Conservation (phyloP, 2,329 filamentous ascomycete genomes). For the Aspergillus neotritici region DNA sequence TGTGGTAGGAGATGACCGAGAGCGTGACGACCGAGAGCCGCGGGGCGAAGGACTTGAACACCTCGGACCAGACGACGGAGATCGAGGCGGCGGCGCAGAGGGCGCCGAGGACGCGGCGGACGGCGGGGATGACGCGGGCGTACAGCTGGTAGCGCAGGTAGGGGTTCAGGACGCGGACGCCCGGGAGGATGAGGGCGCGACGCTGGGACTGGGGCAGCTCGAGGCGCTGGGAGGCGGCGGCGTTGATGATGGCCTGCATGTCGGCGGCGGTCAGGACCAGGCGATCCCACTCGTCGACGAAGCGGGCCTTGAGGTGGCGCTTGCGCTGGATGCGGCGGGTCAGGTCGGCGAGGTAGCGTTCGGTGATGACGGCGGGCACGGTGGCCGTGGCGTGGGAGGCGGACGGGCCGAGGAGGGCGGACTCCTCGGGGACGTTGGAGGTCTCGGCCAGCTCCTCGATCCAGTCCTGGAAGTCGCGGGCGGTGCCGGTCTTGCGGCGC, state of each 20-base stretch:
- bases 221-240: conserved; percentile 71
- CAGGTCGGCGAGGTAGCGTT: conserved; percentile 85
- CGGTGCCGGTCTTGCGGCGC: conserved; percentile 72
- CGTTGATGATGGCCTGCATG: conserved; percentile 77
- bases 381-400: conserved; percentile 24
- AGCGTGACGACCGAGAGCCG: conserved; percentile 65
- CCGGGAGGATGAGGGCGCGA: conserved; percentile 50
- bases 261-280: conserved; percentile 68
- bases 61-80: conserved; percentile 87
- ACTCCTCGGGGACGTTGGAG: conserved; percentile 60
- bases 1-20: conserved; percentile 60
- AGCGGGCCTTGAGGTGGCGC: conserved; percentile 75
- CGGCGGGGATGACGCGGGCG: conserved; percentile 64
- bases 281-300: conserved; percentile 77
- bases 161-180: conserved; percentile 63
- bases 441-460: conserved; percentile 88
- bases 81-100: conserved; percentile 69
- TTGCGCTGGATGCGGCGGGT: conserved; percentile 76
- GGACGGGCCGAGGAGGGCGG: conserved; percentile 32
- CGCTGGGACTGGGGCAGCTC: conserved; percentile 62
- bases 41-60: conserved; percentile 76
- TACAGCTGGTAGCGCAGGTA: conserved; percentile 75
- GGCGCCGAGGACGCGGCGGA: conserved; percentile 59
- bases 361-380: conserved; percentile 79
- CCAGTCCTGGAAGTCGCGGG: conserved; percentile 78